These are phyloP conservation scores for Scutellaria baicalensis DNA, from an alignment of 257 asterid species.

Conservation along the genomic window DNA sequence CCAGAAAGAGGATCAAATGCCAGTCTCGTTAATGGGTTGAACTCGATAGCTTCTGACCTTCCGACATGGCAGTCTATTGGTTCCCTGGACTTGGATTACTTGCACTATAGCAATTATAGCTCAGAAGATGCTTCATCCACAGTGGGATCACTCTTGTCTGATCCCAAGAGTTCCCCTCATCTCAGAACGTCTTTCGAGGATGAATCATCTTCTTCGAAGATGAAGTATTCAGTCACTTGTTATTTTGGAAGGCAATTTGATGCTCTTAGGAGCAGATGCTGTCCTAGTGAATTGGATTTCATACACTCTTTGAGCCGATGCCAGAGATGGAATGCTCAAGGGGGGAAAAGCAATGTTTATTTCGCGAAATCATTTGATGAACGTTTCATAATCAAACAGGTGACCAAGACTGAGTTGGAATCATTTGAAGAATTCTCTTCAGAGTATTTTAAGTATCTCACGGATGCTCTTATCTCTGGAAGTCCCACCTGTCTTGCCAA, in stretches of 20 bases:
- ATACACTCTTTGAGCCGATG: background rate
- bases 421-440: background rate
- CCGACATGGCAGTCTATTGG: background rate
- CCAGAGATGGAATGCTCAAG: background rate
- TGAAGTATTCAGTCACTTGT: background rate
- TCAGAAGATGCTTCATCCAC: background rate
- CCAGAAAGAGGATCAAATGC: background rate
- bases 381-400: background rate
- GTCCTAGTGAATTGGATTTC: background rate
- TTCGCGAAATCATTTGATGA: background rate
- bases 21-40: background rate
- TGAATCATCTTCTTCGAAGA: background rate
- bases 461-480: background rate
- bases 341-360: background rate
- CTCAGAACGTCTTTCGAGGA: background rate
- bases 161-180: background rate
- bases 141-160: no score
- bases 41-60: background rate
- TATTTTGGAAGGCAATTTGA: background rate
- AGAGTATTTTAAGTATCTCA: background rate
- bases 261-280: background rate
- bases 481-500: background rate
- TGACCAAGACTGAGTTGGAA: background rate
- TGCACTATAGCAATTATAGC: background rate
- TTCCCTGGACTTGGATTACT: background rate